Base-by-base conservation (phyloP, 768 basidiomycete species). In the Tulasnella sp. region DNA sequence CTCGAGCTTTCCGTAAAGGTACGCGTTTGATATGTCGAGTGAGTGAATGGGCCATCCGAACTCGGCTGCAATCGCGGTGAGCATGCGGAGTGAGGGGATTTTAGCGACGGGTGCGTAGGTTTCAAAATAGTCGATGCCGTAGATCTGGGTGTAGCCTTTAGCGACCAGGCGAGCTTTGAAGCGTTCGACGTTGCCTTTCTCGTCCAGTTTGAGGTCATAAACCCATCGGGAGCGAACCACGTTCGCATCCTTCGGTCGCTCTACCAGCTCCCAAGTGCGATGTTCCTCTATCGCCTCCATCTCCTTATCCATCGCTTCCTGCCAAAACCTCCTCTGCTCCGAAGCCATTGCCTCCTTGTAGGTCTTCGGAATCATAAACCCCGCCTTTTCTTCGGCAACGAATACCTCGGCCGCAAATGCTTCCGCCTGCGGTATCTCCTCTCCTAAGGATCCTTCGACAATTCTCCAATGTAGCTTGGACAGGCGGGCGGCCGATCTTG, bases 111-210 rank as follows among this genome's bases (percentile, higher is more conserved):
- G 74, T n/a, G 74, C 40, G 42, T 26, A 75, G 5, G 73, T 79
- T 26, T 76, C 76, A 34, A 73, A 42, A 65, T 74, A 79, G 69
- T 78, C 76, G 37, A 78, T 39, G 16, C 78, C 76, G 16, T 73
- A 71, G 1, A 75, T 62, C 66, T 80, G 79, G 0, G 73, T 62
- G 74, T 73, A 79, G 0, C 79, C 79, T 62, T 77, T 72, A 5
- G 78, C 79, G 17, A 77, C 76, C 22, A 79, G 66, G 41, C 78
- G 40, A n/a, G 76, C 77, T 69, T 80, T 79, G 72, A 75, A 73
- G 5, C 74, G 62, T 2, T 44, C 35, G 36, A 79, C 59, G 1
- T 67, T 67, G 16, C 77, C 77, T 19, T 74, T 34, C 19, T 59
- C 69, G 62, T 78, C 76, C 39, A 62, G 40, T 72, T 80, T 80